Evolutionary conservation across 768 basidiomycete genomes (phyloP), one percentile per base, ranked within the genome.

Genomic region (Tulasnella sp.): DNA sequence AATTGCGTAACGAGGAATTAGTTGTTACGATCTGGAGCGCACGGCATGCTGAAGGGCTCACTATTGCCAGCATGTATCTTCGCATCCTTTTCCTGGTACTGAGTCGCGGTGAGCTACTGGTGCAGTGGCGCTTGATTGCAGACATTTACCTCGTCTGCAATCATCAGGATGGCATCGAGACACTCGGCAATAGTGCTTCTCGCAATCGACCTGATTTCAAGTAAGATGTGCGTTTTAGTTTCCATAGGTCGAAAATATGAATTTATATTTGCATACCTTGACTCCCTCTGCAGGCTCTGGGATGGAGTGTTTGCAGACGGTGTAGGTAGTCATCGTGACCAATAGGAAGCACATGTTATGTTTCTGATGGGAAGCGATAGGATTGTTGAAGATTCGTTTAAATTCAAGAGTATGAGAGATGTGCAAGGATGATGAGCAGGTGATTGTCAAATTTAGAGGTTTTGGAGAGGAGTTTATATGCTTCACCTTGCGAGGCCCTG

Each of bases 11-110:
- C n/a, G n/a, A n/a, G n/a, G n/a, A n/a, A n/a, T n/a, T n/a, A n/a
- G n/a, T n/a, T 25, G 43, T 27, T 34, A 17, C 19, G 41, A 15
- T 5, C 34, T 38, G 19, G 5, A 19, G 24, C 42, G 27, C 9
- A 30, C 8, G 29, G 21, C 8, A 31, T 19, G 31, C 19, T 8
- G 11, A 55, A 29, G 10, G 25, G 30, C 57, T 50, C 30, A 59
- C 57, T 59, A 59, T 59, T 59, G 57, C 57, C 57, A 59, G 21
- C 57, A 59, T 3, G 45, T 59, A 21, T 49, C 38, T 42, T 59
- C 48, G 27, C 57, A 59, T 49, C 57, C 57, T 31, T 49, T 24
- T 29, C 57, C 57, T 59, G 12, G 7, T 22, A 21, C 46, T 22
- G 9, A 24, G 9, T 29, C 4, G 22, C 30, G 4, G 57, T 49